Conservation (phyloP, 202 grass and related monocot genomes). For the Brachypodium distachyon region DNA sequence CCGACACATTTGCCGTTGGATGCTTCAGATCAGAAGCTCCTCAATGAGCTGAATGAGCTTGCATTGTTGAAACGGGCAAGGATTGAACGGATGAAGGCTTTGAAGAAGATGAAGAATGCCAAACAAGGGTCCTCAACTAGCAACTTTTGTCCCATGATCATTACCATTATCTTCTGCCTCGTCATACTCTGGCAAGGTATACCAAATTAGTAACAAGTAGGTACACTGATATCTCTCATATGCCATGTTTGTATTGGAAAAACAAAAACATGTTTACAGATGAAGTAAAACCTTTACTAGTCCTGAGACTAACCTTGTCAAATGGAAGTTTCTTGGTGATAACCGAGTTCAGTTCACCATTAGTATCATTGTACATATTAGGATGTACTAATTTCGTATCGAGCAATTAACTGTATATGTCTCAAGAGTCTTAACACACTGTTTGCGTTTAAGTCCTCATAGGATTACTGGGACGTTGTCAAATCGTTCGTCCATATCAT, state of each 20-base stretch:
- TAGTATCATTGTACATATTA: too few species aligned
- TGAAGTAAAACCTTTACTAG: background rate
- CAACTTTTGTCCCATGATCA: slow-evolving; percentile 58
- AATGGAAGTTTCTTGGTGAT: background rate
- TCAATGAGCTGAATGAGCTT: slow-evolving; percentile 79
- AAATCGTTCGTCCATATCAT: background rate
- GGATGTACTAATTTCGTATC: background rate
- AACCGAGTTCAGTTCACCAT: background rate
- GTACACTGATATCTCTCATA: background rate
- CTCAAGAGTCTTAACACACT: background rate
- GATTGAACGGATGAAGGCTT: slow-evolving; percentile 87
- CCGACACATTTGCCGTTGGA: slow-evolving; percentile 46
- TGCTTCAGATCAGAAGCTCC: slow-evolving; percentile 69
- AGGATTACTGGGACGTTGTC: background rate
- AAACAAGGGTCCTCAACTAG: slow-evolving; percentile 41
- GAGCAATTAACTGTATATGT: background rate
- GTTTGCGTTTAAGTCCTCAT: background rate
- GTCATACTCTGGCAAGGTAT: slow-evolving; percentile 99
- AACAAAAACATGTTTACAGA: background rate
- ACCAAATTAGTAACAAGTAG: slow-evolving; percentile 1
- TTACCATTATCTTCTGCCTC: slow-evolving; percentile 89
- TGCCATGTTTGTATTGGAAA: background rate
- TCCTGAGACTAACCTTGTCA: background rate
- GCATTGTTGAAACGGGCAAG: slow-evolving; percentile 67
- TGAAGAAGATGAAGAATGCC: slow-evolving; percentile 85